Conservation (phyloP, 805 yeast genomes). For the Zygoascus flipseniorum region DNA sequence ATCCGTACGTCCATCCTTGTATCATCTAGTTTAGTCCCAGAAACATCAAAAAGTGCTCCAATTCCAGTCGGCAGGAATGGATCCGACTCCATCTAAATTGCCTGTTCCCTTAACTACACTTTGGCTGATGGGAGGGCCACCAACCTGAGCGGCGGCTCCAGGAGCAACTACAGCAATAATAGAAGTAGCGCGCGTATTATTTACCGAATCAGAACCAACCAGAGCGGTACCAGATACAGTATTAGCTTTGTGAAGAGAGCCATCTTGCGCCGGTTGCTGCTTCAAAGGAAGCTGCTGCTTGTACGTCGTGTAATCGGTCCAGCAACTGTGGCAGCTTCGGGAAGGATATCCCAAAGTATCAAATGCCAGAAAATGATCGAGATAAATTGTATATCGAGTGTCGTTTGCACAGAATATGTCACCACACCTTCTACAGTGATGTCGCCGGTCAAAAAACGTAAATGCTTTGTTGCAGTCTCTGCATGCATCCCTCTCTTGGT, state of each 20-base stretch:
- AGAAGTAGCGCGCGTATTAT: not conserved
- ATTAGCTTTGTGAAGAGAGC: not conserved
- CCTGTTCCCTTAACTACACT: constrained; percentile 4
- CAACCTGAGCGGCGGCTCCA: not conserved
- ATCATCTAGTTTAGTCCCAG: not conserved
- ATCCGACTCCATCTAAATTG: constrained; percentile 31
- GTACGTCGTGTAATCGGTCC: constrained; percentile 38
- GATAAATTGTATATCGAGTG: constrained; percentile 45
- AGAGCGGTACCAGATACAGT: not conserved
- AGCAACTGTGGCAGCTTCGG: constrained; percentile 64
- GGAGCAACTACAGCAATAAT: not conserved
- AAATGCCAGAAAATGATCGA: constrained; percentile 41
- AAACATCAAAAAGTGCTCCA: constrained; percentile 57
- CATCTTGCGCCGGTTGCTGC: not conserved
- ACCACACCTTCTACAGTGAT: constrained; percentile 82
- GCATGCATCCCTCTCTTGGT: constrained; percentile 56
- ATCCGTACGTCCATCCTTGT: no score
- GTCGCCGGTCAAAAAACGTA: constrained; percentile 70
- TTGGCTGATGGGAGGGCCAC: not conserved
- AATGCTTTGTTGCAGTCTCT: constrained; percentile 59
- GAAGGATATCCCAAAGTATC: constrained; percentile 60
- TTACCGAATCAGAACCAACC: not conserved
- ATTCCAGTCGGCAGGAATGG: constrained; percentile 69
- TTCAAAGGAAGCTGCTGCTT: not conserved
- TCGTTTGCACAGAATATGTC: constrained; percentile 70